These are phyloP conservation scores for Coniella lustricola DNA, from an alignment of 2,329 filamentous ascomycete species.

Conservation along the genomic window DNA sequence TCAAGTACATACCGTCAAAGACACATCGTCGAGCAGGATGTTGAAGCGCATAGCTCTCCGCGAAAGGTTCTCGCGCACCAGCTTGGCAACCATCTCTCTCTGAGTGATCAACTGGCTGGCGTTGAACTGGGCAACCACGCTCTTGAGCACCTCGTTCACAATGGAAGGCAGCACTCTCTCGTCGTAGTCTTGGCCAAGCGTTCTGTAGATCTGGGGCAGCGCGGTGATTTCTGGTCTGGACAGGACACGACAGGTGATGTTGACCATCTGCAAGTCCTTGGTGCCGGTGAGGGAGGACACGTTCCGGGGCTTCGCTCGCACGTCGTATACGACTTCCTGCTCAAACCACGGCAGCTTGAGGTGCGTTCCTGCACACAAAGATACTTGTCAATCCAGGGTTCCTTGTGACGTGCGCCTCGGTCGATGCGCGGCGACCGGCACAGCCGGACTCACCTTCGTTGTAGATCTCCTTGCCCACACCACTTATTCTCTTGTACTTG, in stretches of 20 bases:
- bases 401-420: background rate
- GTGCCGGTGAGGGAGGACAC: slow-evolving; percentile 95
- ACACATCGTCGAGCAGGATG: slow-evolving; percentile 95
- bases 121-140: slow-evolving; percentile 98
- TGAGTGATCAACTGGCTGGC: slow-evolving; percentile 97
- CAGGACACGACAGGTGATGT: slow-evolving; percentile 99
- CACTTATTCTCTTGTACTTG: slow-evolving; percentile 89
- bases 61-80: slow-evolving; percentile 90
- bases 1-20: slow-evolving; percentile 65
- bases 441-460: slow-evolving; percentile 61
- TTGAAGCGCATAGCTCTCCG: slow-evolving; percentile 92
- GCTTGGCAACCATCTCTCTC: slow-evolving; percentile 87
- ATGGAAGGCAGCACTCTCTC: slow-evolving; percentile 95
- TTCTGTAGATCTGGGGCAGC: slow-evolving; percentile 94
- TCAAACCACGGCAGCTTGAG: slow-evolving; percentile 95
- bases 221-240: slow-evolving; percentile 82
- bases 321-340: slow-evolving; percentile 93
- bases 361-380: slow-evolving; percentile 69
- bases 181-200: slow-evolving; percentile 90
- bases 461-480: slow-evolving; percentile 96
- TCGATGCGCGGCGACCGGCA: background rate
- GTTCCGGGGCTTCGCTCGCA: slow-evolving; percentile 93
- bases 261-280: slow-evolving; percentile 99
- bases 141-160: slow-evolving; percentile 98
- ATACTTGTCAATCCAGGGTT: background rate